Evolutionary conservation across 345 rosid species (phyloP).

Genomic region (Microcos paniculata): DNA sequence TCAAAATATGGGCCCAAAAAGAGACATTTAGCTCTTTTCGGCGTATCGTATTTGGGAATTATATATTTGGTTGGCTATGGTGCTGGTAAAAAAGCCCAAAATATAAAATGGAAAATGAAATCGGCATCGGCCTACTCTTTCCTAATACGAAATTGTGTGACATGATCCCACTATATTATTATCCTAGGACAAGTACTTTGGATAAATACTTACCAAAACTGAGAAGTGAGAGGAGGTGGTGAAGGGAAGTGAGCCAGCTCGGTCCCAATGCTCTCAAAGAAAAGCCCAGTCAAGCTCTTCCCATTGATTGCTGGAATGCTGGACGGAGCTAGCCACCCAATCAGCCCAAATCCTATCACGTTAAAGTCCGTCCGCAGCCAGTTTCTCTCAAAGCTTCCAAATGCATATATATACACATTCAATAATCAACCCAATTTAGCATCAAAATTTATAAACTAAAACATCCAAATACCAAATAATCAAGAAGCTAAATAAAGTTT

Average conservation of each 20-base stretch:
- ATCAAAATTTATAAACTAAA: neutral
- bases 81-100: neutral
- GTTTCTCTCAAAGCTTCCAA: constrained; percentile 68
- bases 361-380: constrained; percentile 78
- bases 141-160: neutral
- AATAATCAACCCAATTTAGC: neutral
- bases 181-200: no score
- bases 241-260: constrained; percentile 95
- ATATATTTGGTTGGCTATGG: neutral
- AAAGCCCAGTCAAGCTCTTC: constrained; percentile 88
- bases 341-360: constrained; percentile 85
- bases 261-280: constrained; percentile 88
- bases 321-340: constrained; percentile 94
- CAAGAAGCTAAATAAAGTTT: no score
- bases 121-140: neutral
- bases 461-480: neutral
- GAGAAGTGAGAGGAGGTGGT: constrained; percentile 68
- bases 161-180: no score
- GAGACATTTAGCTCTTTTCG: no score
- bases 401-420: neutral
- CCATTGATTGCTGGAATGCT: constrained; percentile 83
- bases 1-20: no score
- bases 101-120: neutral
- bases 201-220: constrained; percentile 46
- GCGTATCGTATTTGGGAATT: neutral